A percentile compares a stretch with the other conserved stretches of the same genome.
Conservation (phyloP, 768 basidiomycete genomes). For the Serendipita sp. region DNA sequence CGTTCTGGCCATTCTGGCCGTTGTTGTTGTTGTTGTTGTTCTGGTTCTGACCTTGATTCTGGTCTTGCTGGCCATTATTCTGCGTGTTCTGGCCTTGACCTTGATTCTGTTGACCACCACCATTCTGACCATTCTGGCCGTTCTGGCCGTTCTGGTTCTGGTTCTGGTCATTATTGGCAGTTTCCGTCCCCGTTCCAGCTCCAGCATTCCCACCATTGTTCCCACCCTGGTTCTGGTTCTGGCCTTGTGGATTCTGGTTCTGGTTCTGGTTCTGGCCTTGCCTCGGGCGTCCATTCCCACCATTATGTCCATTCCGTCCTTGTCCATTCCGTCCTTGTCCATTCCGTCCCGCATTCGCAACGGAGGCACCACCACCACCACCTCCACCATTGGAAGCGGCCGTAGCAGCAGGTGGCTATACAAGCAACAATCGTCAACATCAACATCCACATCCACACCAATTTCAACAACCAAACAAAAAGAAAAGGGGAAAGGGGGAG, state of each 20-base stretch:
- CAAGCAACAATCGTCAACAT: background rate
- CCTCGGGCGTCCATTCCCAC: conserved; percentile 5
- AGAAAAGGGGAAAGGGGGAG: no score
- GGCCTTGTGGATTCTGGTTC: conserved; percentile 10
- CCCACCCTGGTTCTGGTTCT: conserved; percentile 14
- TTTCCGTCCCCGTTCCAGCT: no score
- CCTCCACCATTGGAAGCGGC: background rate
- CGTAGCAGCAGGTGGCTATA: background rate
- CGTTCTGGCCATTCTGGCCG: background rate
- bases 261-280: background rate
- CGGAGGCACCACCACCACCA: background rate
- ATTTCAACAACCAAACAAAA: no score
- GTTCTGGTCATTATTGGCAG: background rate
- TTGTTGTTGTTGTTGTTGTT: background rate
- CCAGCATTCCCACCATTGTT: conserved; percentile 14
- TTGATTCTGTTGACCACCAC: background rate
- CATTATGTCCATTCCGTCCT: background rate
- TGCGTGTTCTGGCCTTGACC: background rate
- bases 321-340: background rate
- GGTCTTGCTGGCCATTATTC: background rate
- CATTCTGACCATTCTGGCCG: background rate
- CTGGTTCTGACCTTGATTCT: background rate
- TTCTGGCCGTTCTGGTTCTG: background rate
- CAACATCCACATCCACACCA: background rate
- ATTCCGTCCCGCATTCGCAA: background rate